phyloP scores from a whole-genome alignment of 495 filamentous ascomycete genomes.

The Penicillium alfredii region DNA sequence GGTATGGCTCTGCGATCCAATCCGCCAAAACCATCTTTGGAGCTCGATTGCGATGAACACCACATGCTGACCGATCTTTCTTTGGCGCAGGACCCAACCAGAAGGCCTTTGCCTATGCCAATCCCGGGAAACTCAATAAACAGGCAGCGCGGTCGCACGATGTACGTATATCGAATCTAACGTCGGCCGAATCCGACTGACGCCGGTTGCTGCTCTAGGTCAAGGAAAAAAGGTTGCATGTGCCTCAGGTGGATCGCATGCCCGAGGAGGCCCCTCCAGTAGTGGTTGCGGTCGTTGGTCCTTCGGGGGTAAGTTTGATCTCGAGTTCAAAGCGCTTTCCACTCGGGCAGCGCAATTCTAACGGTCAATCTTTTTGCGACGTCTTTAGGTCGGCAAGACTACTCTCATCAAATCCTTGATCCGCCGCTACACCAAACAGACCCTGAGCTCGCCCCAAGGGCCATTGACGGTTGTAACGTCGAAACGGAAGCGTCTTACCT shows the following conservation, averaged over 20 bases:
- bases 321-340: conserved; percentile 22
- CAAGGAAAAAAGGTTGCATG: conserved; percentile 92
- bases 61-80: conserved; percentile 11
- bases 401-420: conserved; percentile 88
- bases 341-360: not conserved
- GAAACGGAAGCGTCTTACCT: conserved; percentile 85
- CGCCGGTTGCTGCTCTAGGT: conserved; percentile 47
- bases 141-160: conserved; percentile 85
- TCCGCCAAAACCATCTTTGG: conserved; percentile 10
- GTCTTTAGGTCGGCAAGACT: conserved; percentile 55
- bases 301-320: conserved; percentile 66
- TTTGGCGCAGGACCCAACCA: conserved; percentile 62
- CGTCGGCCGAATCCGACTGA: conserved; percentile 11
- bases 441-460: conserved; percentile 78
- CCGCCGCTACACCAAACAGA: conserved; percentile 91
- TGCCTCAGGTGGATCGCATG: conserved; percentile 88
- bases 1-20: conserved; percentile 29
- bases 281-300: conserved; percentile 87
- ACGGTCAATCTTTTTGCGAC: conserved; percentile 9
- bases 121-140: conserved; percentile 78
- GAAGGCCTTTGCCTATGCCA: conserved; percentile 84
- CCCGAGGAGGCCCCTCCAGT: conserved; percentile 94
- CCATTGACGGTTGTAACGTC: conserved; percentile 94
- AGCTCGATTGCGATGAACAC: conserved; percentile 1
- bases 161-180: conserved; percentile 45